Evolutionary conservation across 441 rosid species (phyloP).

Genomic region (Erodium chrysanthum): DNA sequence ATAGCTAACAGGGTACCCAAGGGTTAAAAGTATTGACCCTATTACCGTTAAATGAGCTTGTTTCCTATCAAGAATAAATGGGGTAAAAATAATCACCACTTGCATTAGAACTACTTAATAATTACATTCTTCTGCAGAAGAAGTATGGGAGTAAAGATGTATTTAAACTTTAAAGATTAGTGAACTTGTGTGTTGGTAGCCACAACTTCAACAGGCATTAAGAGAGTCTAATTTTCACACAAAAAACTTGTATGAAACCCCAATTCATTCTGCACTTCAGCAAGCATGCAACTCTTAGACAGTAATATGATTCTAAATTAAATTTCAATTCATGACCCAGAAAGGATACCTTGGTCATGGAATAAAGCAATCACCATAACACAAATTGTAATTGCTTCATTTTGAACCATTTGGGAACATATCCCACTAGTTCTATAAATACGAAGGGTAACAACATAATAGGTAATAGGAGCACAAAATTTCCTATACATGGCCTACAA

Average conservation of each 20-base stretch:
- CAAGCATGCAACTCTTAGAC: conserved; percentile 8
- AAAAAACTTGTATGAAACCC: background rate
- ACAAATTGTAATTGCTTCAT: background rate
- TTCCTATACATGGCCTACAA: background rate
- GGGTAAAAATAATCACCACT: background rate
- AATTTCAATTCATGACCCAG: background rate
- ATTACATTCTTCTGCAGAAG: background rate
- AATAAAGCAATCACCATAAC: background rate
- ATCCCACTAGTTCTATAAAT: background rate
- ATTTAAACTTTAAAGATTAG: too few species aligned
- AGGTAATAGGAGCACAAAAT: background rate
- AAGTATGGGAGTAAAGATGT: background rate
- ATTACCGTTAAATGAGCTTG: background rate
- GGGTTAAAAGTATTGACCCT: conserved; percentile 1
- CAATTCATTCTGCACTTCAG: background rate
- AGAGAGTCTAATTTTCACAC: background rate
- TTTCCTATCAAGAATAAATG: background rate
- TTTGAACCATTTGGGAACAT: background rate
- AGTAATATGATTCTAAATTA: background rate
- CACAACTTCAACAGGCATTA: background rate
- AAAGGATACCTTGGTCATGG: background rate
- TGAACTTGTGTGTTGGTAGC: background rate
- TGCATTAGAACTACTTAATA: background rate
- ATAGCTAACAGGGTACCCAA: background rate
- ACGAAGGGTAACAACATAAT: background rate